phyloP scores from a whole-genome alignment of 2,329 filamentous ascomycete genomes.

The Fusarium sp. region DNA sequence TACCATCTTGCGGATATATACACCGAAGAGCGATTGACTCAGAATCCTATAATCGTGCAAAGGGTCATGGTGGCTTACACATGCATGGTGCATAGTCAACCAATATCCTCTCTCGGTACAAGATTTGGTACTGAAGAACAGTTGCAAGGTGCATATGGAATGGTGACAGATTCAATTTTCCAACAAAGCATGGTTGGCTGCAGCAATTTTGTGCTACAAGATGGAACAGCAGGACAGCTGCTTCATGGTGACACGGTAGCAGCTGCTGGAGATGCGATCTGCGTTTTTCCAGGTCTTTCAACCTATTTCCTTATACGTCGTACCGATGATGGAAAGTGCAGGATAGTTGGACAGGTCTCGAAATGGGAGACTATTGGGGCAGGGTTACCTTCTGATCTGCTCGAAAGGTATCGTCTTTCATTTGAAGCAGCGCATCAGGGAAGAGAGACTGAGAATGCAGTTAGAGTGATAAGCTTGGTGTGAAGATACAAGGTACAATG shows the following conservation, averaged over 20 bases:
- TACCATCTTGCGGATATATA: slow-evolving; percentile 15
- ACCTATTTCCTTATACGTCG: background rate
- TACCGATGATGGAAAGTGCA: fast-evolving
- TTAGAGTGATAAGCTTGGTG: background rate
- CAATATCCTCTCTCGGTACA: background rate
- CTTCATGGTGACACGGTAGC: fast-evolving
- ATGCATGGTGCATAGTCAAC: slow-evolving; percentile 8
- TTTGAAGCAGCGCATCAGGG: background rate
- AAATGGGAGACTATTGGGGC: background rate
- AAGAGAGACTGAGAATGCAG: fast-evolving
- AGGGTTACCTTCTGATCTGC: background rate
- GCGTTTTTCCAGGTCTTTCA: background rate
- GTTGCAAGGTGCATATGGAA: background rate
- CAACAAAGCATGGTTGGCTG: slow-evolving; percentile 1
- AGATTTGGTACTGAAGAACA: background rate
- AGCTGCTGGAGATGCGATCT: slow-evolving; percentile 2
- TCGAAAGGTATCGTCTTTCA: background rate
- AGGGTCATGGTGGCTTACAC: slow-evolving; percentile 21
- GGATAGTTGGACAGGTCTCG: background rate
- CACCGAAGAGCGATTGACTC: background rate
- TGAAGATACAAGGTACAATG: too few relatives aligned
- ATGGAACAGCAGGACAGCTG: background rate
- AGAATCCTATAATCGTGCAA: background rate
- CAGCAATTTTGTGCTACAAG: slow-evolving; percentile 6
- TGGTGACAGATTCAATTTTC: background rate